phyloP scores from a whole-genome alignment of 495 filamentous ascomycete species.

The Annulohypoxylon maeteangense region DNA sequence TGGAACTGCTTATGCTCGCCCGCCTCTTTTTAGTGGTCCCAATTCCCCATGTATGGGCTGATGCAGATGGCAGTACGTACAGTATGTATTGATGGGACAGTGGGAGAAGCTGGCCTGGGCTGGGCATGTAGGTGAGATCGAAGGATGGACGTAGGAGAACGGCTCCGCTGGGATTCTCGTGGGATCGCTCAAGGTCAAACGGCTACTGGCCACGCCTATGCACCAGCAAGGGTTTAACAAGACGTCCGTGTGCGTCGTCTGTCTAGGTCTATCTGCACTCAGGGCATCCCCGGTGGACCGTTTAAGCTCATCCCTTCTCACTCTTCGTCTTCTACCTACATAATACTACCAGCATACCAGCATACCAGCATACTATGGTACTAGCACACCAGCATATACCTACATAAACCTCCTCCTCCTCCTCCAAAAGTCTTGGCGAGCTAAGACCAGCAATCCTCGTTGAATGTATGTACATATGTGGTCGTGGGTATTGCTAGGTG shows the following conservation, averaged over 20 bases:
- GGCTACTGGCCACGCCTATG: conserved; percentile 45
- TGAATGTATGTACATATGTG: conserved; percentile 18
- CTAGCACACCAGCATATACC: not conserved
- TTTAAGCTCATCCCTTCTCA: conserved; percentile 47
- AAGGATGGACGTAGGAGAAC: conserved; percentile 45
- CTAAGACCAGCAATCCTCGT: conserved; percentile 29
- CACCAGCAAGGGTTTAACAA: conserved; percentile 42
- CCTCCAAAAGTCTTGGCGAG: conserved; percentile 39
- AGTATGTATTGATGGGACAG: conserved; percentile 26
- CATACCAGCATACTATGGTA: not conserved
- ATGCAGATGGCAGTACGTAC: conserved; percentile 36
- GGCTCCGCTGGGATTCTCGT: conserved; percentile 47
- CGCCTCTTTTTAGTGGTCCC: conserved; percentile 45
- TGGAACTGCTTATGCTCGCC: conserved; percentile 46
- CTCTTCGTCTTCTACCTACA: conserved; percentile 24
- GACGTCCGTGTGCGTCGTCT: conserved; percentile 45
- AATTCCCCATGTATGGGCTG: conserved; percentile 44
- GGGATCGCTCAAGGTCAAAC: conserved; percentile 48
- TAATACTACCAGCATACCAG: not conserved
- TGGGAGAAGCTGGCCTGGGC: conserved; percentile 30
- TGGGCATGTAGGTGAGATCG: conserved; percentile 46
- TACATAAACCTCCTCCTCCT: conserved; percentile 20
- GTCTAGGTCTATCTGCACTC: conserved; percentile 43
- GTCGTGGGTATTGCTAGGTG: conserved; percentile 35
- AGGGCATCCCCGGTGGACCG: conserved; percentile 45